Evolutionary conservation across 164 flowering plant species (phyloP).

Genomic region (Magnolia sinica): DNA sequence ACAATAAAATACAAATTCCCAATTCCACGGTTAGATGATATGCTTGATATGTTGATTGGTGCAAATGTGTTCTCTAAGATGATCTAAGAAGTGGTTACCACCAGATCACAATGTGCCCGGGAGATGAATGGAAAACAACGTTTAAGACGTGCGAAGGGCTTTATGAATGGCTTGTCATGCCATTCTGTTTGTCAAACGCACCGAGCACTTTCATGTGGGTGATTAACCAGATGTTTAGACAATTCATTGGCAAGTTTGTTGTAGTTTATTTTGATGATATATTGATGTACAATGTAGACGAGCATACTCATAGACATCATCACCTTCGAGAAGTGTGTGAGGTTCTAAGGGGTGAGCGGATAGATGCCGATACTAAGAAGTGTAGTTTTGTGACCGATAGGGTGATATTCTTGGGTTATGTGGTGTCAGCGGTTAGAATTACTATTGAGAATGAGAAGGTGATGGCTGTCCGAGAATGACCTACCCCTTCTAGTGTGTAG

Average conservation of each 20-base stretch:
- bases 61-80: conserved; percentile 2
- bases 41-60: background rate
- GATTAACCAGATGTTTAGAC: background rate
- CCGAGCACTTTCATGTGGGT: background rate
- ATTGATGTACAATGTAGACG: too few relatives aligned
- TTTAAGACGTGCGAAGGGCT: background rate
- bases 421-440: background rate
- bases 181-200: background rate
- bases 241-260: background rate
- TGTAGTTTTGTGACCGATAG: background rate
- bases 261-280: too few relatives aligned
- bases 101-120: too few relatives aligned
- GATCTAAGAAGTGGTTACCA: background rate
- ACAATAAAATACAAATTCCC: conserved; percentile 2
- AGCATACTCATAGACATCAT: too few relatives aligned
- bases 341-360: background rate
- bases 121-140: too few relatives aligned
- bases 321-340: background rate
- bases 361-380: background rate
- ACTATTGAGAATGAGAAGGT: background rate
- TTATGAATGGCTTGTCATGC: too few relatives aligned
- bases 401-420: background rate
- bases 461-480: background rate
- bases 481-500: background rate
- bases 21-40: conserved; percentile 3